Evolutionary conservation across 805 yeast species (phyloP).

Genomic region (Komagataella mondaviorum): DNA sequence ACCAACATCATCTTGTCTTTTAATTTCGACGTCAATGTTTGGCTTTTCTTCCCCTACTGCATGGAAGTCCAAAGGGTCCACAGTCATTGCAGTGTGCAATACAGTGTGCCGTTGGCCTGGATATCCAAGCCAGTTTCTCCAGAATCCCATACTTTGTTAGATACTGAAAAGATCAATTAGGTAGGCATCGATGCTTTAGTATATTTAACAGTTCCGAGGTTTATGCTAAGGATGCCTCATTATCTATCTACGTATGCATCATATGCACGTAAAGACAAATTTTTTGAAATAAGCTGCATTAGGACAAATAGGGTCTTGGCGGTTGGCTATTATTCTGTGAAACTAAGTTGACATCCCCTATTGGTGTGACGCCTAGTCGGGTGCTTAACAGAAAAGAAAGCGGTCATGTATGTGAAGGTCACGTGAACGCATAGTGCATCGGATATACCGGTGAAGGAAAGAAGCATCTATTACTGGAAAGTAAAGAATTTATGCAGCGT

Average conservation of each 20-base stretch:
- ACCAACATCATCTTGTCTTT: neutral
- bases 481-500: too few species aligned
- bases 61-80: neutral
- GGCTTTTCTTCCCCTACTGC: neutral
- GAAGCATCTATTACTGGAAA: too few species aligned
- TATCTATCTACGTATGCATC: too few species aligned
- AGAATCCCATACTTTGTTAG: neutral
- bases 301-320: too few species aligned
- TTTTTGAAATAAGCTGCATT: too few species aligned
- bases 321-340: too few species aligned
- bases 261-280: neutral
- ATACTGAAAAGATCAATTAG: neutral
- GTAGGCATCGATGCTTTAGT: neutral
- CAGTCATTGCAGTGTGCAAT: neutral
- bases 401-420: too few species aligned
- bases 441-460: too few species aligned
- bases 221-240: neutral
- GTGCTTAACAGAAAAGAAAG: too few species aligned
- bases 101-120: neutral
- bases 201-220: neutral
- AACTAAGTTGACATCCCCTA: too few species aligned
- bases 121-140: neutral
- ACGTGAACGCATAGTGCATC: too few species aligned
- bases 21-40: neutral
- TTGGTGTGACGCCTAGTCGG: too few species aligned